phyloP scores from a whole-genome alignment of 768 basidiomycete genomes.

The Dioszegia crocea region DNA sequence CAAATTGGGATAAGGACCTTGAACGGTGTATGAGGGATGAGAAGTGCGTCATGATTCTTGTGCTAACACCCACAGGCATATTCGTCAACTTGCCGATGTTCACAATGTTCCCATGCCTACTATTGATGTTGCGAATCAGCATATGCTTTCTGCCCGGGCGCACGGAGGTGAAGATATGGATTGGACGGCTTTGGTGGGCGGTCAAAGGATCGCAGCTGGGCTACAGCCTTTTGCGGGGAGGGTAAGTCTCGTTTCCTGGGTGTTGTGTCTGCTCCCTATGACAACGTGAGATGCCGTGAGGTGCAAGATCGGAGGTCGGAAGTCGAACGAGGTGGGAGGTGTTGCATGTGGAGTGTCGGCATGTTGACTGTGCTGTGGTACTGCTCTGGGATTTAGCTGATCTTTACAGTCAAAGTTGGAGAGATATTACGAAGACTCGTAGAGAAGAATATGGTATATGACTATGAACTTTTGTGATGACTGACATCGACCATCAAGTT shows the following conservation, averaged over 20 bases:
- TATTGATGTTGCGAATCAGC: constrained; percentile 61
- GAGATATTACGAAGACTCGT: not conserved
- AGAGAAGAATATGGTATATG: not conserved
- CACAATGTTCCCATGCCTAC: constrained; percentile 49
- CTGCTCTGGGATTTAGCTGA: not conserved
- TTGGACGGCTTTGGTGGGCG: constrained; percentile 78
- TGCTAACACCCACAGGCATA: constrained; percentile 40
- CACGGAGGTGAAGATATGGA: constrained; percentile 67
- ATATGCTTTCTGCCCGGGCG: constrained; percentile 73
- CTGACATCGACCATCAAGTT: no score
- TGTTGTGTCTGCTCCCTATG: not conserved
- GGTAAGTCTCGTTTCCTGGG: constrained; percentile 21
- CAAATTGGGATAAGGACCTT: no score
- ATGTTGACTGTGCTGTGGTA: no score
- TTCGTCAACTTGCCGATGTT: constrained; percentile 65
- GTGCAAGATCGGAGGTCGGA: no score
- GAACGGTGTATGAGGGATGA: no score
- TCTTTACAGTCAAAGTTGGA: not conserved
- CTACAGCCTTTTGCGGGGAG: constrained; percentile 50
- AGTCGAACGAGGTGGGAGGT: no score
- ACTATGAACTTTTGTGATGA: not conserved
- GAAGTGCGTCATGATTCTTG: no score
- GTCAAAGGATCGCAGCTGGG: constrained; percentile 70
- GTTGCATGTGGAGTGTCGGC: no score
- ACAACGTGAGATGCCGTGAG: no score